Evolutionary conservation across 768 basidiomycete species (phyloP).

Genomic region (Trametes villosa): DNA sequence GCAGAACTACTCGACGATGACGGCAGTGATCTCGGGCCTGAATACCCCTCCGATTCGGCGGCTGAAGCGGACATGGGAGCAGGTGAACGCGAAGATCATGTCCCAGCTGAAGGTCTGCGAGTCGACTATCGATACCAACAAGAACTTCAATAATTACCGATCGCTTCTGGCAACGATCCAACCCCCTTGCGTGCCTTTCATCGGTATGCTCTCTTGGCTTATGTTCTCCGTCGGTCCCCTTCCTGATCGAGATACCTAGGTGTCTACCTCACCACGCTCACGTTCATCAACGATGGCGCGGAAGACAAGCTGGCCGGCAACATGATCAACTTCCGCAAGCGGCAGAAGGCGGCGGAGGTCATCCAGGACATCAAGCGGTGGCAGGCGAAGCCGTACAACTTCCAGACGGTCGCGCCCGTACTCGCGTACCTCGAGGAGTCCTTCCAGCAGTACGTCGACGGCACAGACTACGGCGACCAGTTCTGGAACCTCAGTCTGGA

Average conservation of each 20-base stretch:
- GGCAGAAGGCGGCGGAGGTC: slow-evolving; percentile 94
- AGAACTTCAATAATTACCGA: slow-evolving; percentile 93
- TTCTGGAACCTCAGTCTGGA: slow-evolving; percentile 88
- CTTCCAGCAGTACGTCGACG: slow-evolving; percentile 70
- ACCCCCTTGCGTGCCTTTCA: slow-evolving; percentile 96
- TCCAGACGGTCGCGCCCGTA: slow-evolving; percentile 67
- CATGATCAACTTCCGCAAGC: slow-evolving; percentile 94
- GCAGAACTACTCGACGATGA: slow-evolving; percentile 97
- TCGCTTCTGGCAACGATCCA: slow-evolving; percentile 79
- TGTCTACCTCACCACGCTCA: slow-evolving; percentile 92
- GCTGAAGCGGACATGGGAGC: slow-evolving; percentile 92
- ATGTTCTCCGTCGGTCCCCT: background rate
- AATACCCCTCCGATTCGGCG: slow-evolving; percentile 93
- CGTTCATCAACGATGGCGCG: slow-evolving; percentile 98
- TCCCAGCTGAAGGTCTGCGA: slow-evolving; percentile 79
- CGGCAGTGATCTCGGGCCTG: slow-evolving; percentile 91
- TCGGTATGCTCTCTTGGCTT: slow-evolving; percentile 59
- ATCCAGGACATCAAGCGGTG: slow-evolving; percentile 96
- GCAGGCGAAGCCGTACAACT: slow-evolving; percentile 91
- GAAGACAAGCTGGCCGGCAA: slow-evolving; percentile 78
- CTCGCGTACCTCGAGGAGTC: slow-evolving; percentile 79
- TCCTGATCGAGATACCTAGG: slow-evolving; percentile 50
- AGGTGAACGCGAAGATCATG: slow-evolving; percentile 76
- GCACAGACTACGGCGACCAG: slow-evolving; percentile 68
- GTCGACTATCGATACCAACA: slow-evolving; percentile 88